phyloP scores from a whole-genome alignment of 495 filamentous ascomycete genomes.

The Penicillium arizonense region DNA sequence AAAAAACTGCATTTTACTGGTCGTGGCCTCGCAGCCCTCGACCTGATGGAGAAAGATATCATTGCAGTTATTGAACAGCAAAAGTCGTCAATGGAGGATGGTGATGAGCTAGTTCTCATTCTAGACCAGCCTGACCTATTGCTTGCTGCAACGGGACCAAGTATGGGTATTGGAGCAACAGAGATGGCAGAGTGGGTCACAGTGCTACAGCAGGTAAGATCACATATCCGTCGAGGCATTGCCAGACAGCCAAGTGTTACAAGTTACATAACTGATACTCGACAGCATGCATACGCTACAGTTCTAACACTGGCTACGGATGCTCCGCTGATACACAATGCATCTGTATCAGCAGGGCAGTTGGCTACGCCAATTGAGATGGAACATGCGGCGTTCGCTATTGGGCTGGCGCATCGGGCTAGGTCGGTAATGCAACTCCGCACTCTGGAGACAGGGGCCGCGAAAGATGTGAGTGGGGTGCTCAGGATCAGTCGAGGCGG shows the following conservation, averaged over 20 bases:
- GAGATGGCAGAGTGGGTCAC: constrained; percentile 47
- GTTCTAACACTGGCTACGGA: constrained; percentile 70
- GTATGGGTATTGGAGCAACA: constrained; percentile 40
- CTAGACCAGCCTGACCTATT: constrained; percentile 53
- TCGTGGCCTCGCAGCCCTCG: constrained; percentile 32
- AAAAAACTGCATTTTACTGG: constrained; percentile 39
- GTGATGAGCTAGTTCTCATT: constrained; percentile 41
- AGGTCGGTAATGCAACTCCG: constrained; percentile 65
- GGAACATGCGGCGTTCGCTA: constrained; percentile 66
- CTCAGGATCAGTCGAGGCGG: constrained; percentile 68
- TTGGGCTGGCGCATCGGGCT: constrained; percentile 74
- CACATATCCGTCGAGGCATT: background rate
- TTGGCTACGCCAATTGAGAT: constrained; percentile 58
- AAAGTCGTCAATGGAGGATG: constrained; percentile 17
- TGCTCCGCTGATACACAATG: constrained; percentile 60
- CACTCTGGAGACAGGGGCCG: constrained; percentile 77
- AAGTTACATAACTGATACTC: constrained; percentile 6
- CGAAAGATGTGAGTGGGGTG: constrained; percentile 89
- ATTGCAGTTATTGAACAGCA: constrained; percentile 30
- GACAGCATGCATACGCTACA: constrained; percentile 51
- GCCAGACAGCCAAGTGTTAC: background rate
- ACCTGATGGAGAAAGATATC: constrained; percentile 40
- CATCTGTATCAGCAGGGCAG: constrained; percentile 27
- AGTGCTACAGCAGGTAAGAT: constrained; percentile 43
- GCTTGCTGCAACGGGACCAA: constrained; percentile 43